A percentile compares a stretch with the other conserved stretches of the same genome.
These are phyloP conservation scores for Phytophthora ramorum DNA, from an alignment of 352 stramenopile genomes.

Conservation along the genomic window DNA sequence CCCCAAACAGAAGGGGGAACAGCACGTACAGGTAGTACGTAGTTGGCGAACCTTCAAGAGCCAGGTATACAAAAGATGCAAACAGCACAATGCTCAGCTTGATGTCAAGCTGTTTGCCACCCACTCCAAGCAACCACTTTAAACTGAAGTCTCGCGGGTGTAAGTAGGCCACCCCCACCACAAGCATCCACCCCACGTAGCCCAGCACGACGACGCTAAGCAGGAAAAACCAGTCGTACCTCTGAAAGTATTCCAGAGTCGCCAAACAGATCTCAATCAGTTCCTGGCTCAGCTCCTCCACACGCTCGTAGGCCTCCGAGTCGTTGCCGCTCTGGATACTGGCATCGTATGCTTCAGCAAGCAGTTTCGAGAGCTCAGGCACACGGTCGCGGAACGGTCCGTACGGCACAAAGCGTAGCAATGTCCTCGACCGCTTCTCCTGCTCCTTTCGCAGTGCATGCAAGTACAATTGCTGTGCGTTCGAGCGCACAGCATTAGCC, in stretches of 20 bases:
- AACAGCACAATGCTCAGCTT: conserved; percentile 33
- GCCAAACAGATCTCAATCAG: conserved; percentile 81
- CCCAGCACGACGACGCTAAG: conserved; percentile 75
- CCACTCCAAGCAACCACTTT: conserved; percentile 32
- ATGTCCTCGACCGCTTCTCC: conserved; percentile 67
- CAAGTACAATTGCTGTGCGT: conserved; percentile 72
- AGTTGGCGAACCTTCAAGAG: conserved; percentile 65
- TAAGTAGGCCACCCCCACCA: conserved; percentile 64
- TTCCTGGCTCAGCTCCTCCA: conserved; percentile 65
- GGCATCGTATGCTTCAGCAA: conserved; percentile 33
- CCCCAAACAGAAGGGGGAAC: conserved; percentile 75
- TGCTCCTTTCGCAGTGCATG: conserved; percentile 73
- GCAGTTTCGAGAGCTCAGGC: conserved; percentile 34
- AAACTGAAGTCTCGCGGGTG: conserved; percentile 47
- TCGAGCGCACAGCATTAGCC: conserved; percentile 70
- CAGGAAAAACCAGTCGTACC: conserved; percentile 88
- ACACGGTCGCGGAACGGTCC: conserved; percentile 52
- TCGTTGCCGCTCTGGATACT: conserved; percentile 21
- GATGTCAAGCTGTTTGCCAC: conserved; percentile 38
- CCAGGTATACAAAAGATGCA: conserved; percentile 55
- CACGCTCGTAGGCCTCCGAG: conserved; percentile 16
- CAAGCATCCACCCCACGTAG: conserved; percentile 81
- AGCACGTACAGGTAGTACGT: conserved; percentile 84
- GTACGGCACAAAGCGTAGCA: conserved; percentile 70
- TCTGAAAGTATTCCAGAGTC: conserved; percentile 80